phyloP scores from a whole-genome alignment of 2,329 filamentous ascomycete genomes.

The Sclerotinia nivalis region DNA sequence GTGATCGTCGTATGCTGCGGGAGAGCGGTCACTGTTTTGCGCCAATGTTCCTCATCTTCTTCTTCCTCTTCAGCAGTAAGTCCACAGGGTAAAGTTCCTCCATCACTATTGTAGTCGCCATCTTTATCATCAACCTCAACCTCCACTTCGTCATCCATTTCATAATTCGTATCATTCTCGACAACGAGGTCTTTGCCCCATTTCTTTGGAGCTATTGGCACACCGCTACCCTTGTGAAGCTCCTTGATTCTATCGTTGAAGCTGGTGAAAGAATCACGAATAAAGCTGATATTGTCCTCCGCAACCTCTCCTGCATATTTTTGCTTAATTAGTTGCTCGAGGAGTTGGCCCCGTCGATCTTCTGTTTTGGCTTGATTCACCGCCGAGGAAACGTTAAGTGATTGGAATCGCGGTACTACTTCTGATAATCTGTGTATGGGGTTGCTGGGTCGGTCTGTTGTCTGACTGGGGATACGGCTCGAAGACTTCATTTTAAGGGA shows the following conservation, averaged over 20 bases:
- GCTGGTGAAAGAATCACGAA: neutral
- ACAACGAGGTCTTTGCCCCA: neutral
- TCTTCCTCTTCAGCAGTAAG: neutral
- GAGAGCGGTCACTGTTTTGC: neutral
- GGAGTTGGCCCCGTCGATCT: neutral
- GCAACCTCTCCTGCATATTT: neutral
- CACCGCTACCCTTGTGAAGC: neutral
- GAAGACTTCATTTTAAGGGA: neutral
- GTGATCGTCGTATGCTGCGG: neutral
- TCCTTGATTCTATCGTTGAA: neutral
- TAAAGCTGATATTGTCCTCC: neutral
- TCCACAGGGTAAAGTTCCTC: neutral
- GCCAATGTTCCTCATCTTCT: conserved; percentile 15
- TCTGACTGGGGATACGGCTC: neutral
- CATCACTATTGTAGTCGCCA: neutral
- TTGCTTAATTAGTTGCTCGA: neutral
- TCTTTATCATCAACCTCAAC: neutral
- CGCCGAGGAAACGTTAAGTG: neutral
- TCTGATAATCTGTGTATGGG: neutral
- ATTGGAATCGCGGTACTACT: neutral
- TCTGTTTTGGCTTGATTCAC: neutral
- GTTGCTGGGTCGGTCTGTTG: neutral
- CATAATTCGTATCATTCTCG: too few relatives aligned
- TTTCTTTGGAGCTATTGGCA: neutral
- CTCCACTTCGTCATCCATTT: neutral